Conservation (phyloP, 2,329 filamentous ascomycete species). For the Passalora sequoiae region DNA sequence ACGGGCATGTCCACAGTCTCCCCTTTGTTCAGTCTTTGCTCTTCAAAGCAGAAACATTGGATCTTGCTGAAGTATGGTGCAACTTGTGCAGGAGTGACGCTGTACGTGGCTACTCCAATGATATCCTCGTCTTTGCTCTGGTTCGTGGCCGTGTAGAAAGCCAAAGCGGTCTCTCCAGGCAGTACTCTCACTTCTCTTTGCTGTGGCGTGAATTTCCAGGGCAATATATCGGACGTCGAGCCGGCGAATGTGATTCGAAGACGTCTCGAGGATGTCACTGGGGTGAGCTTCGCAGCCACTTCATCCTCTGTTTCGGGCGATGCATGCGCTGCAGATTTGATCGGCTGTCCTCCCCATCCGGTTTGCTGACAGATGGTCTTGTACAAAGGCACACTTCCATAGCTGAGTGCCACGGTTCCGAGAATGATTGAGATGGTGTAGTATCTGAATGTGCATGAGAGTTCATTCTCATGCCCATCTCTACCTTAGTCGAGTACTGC, state of each 20-base stretch:
- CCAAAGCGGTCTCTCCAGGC: conserved; percentile 91
- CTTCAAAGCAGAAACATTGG: conserved; percentile 98
- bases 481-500: conserved; percentile 3
- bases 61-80: conserved; percentile 99
- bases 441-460: conserved; percentile 47
- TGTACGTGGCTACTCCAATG: conserved; percentile 96
- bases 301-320: conserved; percentile 58
- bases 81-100: conserved; percentile 90
- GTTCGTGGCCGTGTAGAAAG: conserved; percentile 97
- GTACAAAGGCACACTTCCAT: conserved; percentile 79
- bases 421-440: conserved; percentile 74
- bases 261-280: conserved; percentile 73
- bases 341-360: conserved; percentile 87
- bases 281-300: conserved; percentile 65
- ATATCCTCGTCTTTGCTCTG: conserved; percentile 77
- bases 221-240: conserved; percentile 87
- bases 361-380: conserved; percentile 87
- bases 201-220: conserved; percentile 96
- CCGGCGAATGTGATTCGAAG: conserved; percentile 95
- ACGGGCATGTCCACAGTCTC: conserved; percentile 99
- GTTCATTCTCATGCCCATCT: background rate
- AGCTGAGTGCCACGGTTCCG: conserved; percentile 72
- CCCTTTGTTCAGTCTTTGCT: conserved; percentile 83
- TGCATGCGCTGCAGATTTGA: conserved; percentile 75
- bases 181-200: conserved; percentile 94